Conservation (phyloP, 1,284 basidiomycete species). For the Mycena sp. region DNA sequence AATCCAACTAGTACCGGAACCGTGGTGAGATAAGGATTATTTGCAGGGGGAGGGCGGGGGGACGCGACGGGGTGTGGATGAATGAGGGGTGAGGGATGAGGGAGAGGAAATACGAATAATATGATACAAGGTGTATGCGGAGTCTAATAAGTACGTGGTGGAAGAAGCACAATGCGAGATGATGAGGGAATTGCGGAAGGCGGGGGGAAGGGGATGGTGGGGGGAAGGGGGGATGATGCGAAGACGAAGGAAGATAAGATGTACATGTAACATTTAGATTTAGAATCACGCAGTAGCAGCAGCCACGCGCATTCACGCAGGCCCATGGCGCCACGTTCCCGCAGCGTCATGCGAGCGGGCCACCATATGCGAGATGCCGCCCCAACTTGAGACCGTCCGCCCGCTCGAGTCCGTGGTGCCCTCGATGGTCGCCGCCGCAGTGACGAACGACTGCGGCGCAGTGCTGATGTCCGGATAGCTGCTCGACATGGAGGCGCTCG, state of each 20-base stretch:
- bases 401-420: constrained; percentile 56
- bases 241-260: constrained; percentile 20
- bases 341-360: constrained; percentile 43
- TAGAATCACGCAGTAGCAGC: constrained; percentile 8
- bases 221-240: background rate
- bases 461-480: constrained; percentile 72
- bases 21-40: constrained; percentile 27
- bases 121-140: constrained; percentile 28
- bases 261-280: constrained; percentile 14
- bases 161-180: constrained; percentile 13
- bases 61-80: constrained; percentile 17
- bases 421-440: constrained; percentile 64
- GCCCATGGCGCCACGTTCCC: constrained; percentile 29
- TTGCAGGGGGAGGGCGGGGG: constrained; percentile 17
- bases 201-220: background rate
- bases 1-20: constrained; percentile 17
- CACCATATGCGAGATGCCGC: constrained; percentile 50
- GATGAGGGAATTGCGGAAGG: constrained; percentile 4
- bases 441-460: constrained; percentile 72
- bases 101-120: constrained; percentile 15
- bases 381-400: constrained; percentile 48
- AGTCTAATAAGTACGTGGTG: constrained; percentile 28
- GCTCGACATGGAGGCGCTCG: constrained; percentile 32
- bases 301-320: constrained; percentile 18
- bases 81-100: constrained; percentile 19